Base-by-base conservation (phyloP, 176 grass and related monocot species). In the Carex parvula region DNA sequence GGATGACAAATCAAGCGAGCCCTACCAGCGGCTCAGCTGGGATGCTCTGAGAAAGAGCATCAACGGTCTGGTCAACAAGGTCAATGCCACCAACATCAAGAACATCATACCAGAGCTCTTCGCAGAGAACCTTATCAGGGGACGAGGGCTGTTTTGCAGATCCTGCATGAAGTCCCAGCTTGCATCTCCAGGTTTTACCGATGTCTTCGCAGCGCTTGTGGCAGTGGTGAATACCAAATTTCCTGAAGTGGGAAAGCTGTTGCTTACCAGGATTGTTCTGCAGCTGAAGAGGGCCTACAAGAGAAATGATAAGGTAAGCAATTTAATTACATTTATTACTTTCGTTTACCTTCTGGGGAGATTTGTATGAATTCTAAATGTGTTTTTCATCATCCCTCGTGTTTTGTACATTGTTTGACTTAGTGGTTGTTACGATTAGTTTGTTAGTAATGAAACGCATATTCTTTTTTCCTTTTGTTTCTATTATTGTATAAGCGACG, bases 221-320 rank as follows among this genome's bases (percentile, higher is more conserved):
- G 89, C 96, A 0, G 89, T 98, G 66, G 96, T 98, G 16, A 98
- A 95, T 69, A 98, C 93, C 17, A 95, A 98, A 70, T 95, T 98
- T 67, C 92, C 93, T 32, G 91, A 93, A 84, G 80, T 98, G 18
- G 93, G 93, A 5, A 68, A 88, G 14, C 64, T 98, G 83, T 84
- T 98, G 69, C 81, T 98, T 55, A 80, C 85, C 7, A 94, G 91
- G 29, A 90, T 98, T 57, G 90, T 95, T 52, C 88, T 98, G 35
- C 96, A 95, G 81, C 93, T 98, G 82, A 93, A 95, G 85, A 98
- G 96, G 70, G 91, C 96, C 17, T 98, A 93, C 70, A 95, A 98
- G 83, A 53, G 91, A 84, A 95, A 98, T 60, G 96, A 98, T 81
- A 98, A 98, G 86, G 94, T 94, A 65, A 85, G 58, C 59, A 84